Evolutionary conservation across 768 basidiomycete genomes (phyloP).

Genomic region (Tubosaeta brunneosetosa): DNA sequence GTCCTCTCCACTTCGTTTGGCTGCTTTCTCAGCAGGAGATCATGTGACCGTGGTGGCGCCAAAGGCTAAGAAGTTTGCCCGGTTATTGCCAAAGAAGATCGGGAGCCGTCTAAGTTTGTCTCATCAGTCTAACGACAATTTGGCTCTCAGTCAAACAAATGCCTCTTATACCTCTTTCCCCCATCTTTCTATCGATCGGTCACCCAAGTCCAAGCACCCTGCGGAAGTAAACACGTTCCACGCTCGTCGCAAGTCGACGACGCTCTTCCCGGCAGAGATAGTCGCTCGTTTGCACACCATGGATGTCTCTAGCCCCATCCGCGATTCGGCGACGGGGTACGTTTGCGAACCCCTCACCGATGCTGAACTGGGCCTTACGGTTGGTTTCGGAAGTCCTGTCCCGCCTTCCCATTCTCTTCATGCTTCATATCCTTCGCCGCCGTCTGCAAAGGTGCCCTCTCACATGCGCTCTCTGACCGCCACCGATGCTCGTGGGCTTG

Average conservation of each 20-base stretch:
- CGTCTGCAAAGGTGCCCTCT: conserved; percentile 2
- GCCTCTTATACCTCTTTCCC: conserved; percentile 26
- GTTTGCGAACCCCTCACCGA: conserved; percentile 28
- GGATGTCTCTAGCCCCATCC: conserved; percentile 26
- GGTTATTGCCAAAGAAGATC: conserved; percentile 30
- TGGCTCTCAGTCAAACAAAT: conserved; percentile 21
- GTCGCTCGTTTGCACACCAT: conserved; percentile 27
- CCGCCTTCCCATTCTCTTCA: conserved; percentile 15
- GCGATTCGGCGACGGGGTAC: conserved; percentile 19
- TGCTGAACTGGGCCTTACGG: conserved; percentile 22
- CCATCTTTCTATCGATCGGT: conserved; percentile 18
- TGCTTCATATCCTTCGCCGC: conserved; percentile 8
- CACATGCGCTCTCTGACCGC: conserved; percentile 25
- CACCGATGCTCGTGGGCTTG: conserved; percentile 11
- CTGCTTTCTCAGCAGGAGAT: conserved; percentile 25
- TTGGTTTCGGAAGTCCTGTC: conserved; percentile 3
- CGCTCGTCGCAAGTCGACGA: conserved; percentile 32
- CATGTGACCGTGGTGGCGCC: conserved; percentile 9
- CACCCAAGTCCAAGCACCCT: conserved; percentile 21
- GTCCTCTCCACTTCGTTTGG: conserved; percentile 23
- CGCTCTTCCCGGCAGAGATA: conserved; percentile 29
- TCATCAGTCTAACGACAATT: conserved; percentile 26
- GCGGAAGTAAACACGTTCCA: conserved; percentile 33
- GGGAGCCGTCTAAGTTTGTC: conserved; percentile 27
- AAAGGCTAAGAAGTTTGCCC: conserved; percentile 27